A percentile compares a stretch with the other conserved stretches of the same genome.
Evolutionary conservation across 148 eudicot species (phyloP).

Genomic region (Dianthus caryophyllus): DNA sequence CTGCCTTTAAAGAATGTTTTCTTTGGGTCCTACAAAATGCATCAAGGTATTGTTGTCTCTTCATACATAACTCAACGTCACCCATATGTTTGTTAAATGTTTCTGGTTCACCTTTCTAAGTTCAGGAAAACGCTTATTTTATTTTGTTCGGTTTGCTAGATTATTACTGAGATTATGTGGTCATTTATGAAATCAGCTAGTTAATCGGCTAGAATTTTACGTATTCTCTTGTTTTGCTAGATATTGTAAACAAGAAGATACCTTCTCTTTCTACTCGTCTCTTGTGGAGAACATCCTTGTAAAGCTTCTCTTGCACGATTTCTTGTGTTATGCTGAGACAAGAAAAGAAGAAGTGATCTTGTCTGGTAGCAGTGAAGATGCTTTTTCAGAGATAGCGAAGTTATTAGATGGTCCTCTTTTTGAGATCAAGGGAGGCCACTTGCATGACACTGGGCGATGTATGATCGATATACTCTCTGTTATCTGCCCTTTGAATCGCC

Average conservation of each 20-base stretch:
- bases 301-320: constrained; percentile 71
- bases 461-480: constrained; percentile 71
- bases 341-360: constrained; percentile 27
- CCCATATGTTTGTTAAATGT: background rate
- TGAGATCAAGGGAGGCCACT: constrained; percentile 41
- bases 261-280: constrained; percentile 36
- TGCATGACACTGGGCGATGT: constrained; percentile 61
- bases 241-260: constrained; percentile 48
- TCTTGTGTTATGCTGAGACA: constrained; percentile 30
- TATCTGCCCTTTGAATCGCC: constrained; percentile 37
- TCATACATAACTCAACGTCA: background rate
- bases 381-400: constrained; percentile 23
- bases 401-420: constrained; percentile 28
- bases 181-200: background rate
- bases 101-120: background rate
- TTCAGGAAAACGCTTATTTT: no score
- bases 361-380: constrained; percentile 23
- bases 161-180: background rate
- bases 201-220: background rate
- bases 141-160: background rate
- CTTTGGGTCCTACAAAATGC: constrained; percentile 60
- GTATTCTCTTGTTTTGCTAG: constrained; percentile 31
- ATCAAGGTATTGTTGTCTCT: constrained; percentile 51
- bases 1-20: constrained; percentile 71
- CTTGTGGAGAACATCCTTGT: constrained; percentile 60